Conservation (phyloP, 495 filamentous ascomycete genomes). For the Podospora tetraspora region DNA sequence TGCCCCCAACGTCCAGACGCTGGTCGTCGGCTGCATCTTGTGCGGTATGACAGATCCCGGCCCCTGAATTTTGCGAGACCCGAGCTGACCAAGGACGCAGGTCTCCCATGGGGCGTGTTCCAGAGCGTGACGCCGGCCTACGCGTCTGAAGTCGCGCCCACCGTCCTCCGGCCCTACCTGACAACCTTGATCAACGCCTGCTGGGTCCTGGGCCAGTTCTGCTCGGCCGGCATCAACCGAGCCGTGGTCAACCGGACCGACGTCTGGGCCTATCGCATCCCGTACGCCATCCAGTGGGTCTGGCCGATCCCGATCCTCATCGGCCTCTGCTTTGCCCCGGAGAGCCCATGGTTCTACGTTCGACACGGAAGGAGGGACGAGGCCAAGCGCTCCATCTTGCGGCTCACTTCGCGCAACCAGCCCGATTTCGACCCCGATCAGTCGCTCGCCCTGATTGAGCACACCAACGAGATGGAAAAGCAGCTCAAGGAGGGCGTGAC, state of each 20-base stretch:
- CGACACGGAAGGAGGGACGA: slow-evolving; percentile 53
- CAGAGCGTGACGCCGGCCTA: slow-evolving; percentile 43
- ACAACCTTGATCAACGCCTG: slow-evolving; percentile 69
- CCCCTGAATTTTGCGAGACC: not conserved
- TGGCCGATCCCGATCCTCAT: slow-evolving; percentile 53
- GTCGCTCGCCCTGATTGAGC: slow-evolving; percentile 61
- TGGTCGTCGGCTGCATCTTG: slow-evolving; percentile 62
- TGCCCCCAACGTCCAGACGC: slow-evolving; percentile 50
- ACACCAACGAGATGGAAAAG: slow-evolving; percentile 57
- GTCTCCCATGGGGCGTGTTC: slow-evolving; percentile 57
- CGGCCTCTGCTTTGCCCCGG: slow-evolving; percentile 56
- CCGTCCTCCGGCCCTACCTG: slow-evolving; percentile 57
- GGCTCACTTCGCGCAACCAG: slow-evolving; percentile 40
- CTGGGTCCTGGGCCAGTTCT: slow-evolving; percentile 64
- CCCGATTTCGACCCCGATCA: slow-evolving; percentile 5
- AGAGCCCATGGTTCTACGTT: slow-evolving; percentile 69
- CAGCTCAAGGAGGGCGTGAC: slow-evolving; percentile 48
- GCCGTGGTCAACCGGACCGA: slow-evolving; percentile 47
- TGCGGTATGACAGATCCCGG: slow-evolving; percentile 36
- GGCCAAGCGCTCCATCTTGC: slow-evolving; percentile 42
- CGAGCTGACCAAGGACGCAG: not conserved
- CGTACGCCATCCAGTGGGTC: slow-evolving; percentile 55
- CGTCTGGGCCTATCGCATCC: slow-evolving; percentile 68
- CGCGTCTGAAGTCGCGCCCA: slow-evolving; percentile 55
- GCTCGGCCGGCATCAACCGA: slow-evolving; percentile 57